Evolutionary conservation across 805 yeast species (phyloP).

Genomic region (Metschnikowia kunwiensis): DNA sequence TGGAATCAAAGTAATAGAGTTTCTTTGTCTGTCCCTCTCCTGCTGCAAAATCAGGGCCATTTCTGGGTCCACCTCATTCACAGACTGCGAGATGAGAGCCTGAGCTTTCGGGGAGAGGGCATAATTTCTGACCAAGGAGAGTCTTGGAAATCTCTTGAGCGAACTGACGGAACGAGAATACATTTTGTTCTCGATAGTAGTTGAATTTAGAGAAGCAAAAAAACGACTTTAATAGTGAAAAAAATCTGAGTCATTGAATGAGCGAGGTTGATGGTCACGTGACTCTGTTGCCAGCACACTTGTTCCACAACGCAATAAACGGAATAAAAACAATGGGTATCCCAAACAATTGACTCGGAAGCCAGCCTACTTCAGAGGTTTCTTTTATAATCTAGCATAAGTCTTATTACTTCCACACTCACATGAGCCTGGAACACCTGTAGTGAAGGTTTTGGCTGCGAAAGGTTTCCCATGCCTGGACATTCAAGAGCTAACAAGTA

Average conservation of each 20-base stretch:
- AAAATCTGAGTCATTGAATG: constrained; percentile 6
- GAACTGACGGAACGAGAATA: constrained; percentile 30
- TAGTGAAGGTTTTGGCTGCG: too few relatives aligned
- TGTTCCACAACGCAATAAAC: too few relatives aligned
- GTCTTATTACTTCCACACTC: too few relatives aligned
- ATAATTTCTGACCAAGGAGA: constrained; percentile 38
- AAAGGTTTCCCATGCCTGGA: too few relatives aligned
- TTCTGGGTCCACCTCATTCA: constrained; percentile 76
- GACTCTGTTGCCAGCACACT: too few relatives aligned
- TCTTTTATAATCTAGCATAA: too few relatives aligned
- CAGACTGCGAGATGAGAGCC: constrained; percentile 60
- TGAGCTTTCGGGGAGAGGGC: constrained; percentile 67
- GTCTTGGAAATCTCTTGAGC: constrained; percentile 19
- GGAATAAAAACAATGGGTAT: too few relatives aligned
- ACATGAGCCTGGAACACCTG: too few relatives aligned
- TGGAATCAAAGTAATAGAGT: constrained; percentile 89
- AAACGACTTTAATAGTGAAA: constrained; percentile 1
- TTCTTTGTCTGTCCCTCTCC: constrained; percentile 84
- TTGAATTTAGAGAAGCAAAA: neutral
- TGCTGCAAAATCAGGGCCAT: constrained; percentile 71
- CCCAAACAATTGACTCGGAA: too few relatives aligned
- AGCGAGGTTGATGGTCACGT: constrained; percentile 3
- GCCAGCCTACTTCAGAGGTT: too few relatives aligned
- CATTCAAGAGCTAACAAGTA: too few relatives aligned
- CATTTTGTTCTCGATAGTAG: constrained; percentile 23